Conservation (phyloP, 495 filamentous ascomycete species). For the Glutinoglossum americanum region DNA sequence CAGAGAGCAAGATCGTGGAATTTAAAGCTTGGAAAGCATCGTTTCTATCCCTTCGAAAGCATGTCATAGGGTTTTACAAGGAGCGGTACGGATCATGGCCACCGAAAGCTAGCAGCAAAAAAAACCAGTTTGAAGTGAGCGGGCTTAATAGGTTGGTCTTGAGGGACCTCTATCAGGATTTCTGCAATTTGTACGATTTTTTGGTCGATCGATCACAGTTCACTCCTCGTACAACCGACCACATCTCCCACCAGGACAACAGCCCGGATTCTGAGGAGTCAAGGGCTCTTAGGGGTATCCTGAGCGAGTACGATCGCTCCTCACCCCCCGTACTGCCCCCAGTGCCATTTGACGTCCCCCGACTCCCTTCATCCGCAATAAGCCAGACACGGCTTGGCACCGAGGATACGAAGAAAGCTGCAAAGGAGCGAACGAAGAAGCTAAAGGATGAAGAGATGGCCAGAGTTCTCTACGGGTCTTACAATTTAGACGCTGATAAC, state of each 20-base stretch:
- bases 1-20: constrained; percentile 51
- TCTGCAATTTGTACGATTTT: constrained; percentile 72
- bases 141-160: constrained; percentile 74
- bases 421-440: constrained; percentile 39
- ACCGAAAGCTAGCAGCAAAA: constrained; percentile 75
- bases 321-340: constrained; percentile 77
- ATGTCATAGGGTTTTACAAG: constrained; percentile 59
- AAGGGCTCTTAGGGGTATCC: constrained; percentile 44
- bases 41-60: constrained; percentile 53
- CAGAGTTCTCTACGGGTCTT: constrained; percentile 47
- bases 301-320: constrained; percentile 71
- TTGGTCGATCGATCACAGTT: constrained; percentile 52
- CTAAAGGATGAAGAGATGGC: constrained; percentile 60
- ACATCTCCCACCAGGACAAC: constrained; percentile 14
- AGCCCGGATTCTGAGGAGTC: constrained; percentile 19
- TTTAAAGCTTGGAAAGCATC: constrained; percentile 65
- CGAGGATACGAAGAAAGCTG: constrained; percentile 45
- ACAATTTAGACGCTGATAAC: constrained; percentile 47
- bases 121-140: constrained; percentile 66
- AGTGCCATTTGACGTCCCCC: constrained; percentile 76
- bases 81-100: constrained; percentile 80
- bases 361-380: constrained; percentile 44
- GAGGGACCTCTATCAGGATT: constrained; percentile 63
- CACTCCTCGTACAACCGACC: constrained; percentile 24
- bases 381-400: constrained; percentile 37